Percentiles rank a stretch among this genome's conserved stretches.
Evolutionary conservation across 192 early-diverging fungal species (phyloP).

Genomic region (Coemansia sp.): DNA sequence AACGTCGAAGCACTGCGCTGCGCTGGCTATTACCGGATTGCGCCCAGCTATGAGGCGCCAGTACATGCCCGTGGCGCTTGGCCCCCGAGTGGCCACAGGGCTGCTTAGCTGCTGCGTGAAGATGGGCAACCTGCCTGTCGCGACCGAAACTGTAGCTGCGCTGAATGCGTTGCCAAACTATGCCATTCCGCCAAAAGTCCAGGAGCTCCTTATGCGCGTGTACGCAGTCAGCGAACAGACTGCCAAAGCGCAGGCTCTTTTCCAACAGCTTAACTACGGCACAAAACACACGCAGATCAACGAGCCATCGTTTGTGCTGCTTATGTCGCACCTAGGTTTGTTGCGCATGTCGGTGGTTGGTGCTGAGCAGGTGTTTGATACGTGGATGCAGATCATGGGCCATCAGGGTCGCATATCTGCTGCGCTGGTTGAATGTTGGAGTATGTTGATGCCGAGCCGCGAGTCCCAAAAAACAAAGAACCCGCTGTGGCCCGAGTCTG

Average conservation of each 20-base stretch:
- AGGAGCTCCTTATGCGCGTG: slow-evolving; percentile 44
- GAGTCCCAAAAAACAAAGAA: neutral
- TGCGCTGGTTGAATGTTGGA: slow-evolving; percentile 15
- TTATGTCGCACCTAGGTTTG: slow-evolving; percentile 22
- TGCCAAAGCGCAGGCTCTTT: slow-evolving; percentile 9
- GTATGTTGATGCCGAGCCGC: neutral
- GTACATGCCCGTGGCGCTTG: neutral
- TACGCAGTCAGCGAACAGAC: slow-evolving; percentile 10
- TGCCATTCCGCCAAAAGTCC: slow-evolving; percentile 3
- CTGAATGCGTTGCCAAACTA: neutral
- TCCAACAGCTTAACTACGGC: slow-evolving; percentile 28
- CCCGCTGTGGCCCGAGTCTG: slow-evolving; percentile 10
- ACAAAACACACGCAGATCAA: neutral
- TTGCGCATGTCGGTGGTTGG: slow-evolving; percentile 15
- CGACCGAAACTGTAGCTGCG: neutral
- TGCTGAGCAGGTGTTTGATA: slow-evolving; percentile 39
- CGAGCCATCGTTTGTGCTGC: slow-evolving; percentile 20
- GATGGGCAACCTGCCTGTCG: slow-evolving; percentile 14
- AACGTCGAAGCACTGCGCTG: slow-evolving; percentile 9
- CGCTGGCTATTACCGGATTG: slow-evolving; percentile 5
- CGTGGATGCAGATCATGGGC: slow-evolving; percentile 23
- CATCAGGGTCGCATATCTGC: slow-evolving; percentile 10
- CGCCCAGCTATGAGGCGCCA: slow-evolving; percentile 11
- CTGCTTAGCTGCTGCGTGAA: slow-evolving; percentile 37
- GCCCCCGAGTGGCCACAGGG: slow-evolving; percentile 12